Base-by-base conservation (phyloP, 805 yeast species). In the Lipomyces kockii region DNA sequence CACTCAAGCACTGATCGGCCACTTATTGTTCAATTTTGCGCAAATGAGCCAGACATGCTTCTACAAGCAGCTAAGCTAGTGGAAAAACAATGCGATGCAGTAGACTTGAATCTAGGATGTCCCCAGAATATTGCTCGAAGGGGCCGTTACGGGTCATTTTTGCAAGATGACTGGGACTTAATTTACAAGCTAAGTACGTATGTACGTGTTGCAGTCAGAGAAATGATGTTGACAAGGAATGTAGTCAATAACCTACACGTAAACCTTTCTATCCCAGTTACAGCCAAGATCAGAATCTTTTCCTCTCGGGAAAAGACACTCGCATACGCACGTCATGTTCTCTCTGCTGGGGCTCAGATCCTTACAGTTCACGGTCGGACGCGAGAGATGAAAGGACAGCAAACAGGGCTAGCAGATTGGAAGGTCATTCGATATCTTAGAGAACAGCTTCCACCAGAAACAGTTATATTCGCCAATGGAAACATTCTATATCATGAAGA, bases 391-490 rank as follows among this genome's bases (percentile, higher is more conserved):
- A 95, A 95, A 78, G 99, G 99, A 6, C 98, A 94, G 77, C 85
- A 86, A 67, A 94, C 99, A 0, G 99, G 99, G 0, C 80, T 95
- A 60, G 98, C 99, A 0, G 93, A 95, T 79, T 94, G 99, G 98
- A 83, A 86, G 37, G 83, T 88, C 34, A 84, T 95, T 67, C 85
- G 83, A 72, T 91, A 86, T 75, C 76, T 95, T 53, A 82, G 95
- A 65, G 97, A 92, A 35, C 89, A 91, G 71, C 80, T 95, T 58
- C 83, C 83, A 12, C 90, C 94, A 0, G 95, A 88, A 59, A 92
- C 94, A 1, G 98, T 95, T 0, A 89, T 95, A 72, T 90, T 95
- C 75, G 91, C 97, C 55, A 95, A 95, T 77, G 99, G 99, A 5
- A 95, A 95, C 78, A 86, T 95, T n/a, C 79, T 95, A 58, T 95